These are phyloP conservation scores for Debaryomycetaceae sp. DNA, from an alignment of 1,139 yeast genomes.

Conservation along the genomic window DNA sequence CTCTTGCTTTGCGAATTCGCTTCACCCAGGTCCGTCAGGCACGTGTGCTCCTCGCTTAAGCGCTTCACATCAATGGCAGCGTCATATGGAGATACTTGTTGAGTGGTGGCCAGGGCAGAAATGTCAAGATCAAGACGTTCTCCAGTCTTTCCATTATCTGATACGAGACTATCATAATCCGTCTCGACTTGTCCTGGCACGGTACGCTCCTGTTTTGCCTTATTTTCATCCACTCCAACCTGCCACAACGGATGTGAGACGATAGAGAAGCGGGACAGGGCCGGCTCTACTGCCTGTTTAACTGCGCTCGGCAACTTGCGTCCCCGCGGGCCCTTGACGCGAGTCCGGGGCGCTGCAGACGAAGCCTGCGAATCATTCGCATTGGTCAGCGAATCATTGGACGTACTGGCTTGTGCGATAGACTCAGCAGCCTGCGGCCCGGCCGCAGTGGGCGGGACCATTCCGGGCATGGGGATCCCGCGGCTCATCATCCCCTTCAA, in stretches of 20 bases:
- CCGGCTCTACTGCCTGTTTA: conserved; percentile 25
- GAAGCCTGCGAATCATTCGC: background rate
- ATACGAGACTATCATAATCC: too few species aligned
- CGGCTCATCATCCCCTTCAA: conserved; percentile 47
- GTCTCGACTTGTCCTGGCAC: too few species aligned
- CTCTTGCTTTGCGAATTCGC: too few species aligned
- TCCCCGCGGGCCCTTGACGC: conserved; percentile 73
- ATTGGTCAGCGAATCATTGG: background rate
- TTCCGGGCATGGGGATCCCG: conserved; percentile 54
- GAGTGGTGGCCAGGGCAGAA: too few species aligned
- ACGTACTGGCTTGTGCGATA: too few species aligned
- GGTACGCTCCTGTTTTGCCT: background rate
- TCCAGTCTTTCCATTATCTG: too few species aligned
- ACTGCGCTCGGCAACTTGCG: conserved; percentile 62
- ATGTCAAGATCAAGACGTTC: too few species aligned
- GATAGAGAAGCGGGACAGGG: conserved; percentile 16
- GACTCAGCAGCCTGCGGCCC: conserved; percentile 4
- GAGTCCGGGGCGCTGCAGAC: conserved; percentile 4
- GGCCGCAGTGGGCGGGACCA: conserved; percentile 19
- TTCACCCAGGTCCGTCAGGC: too few species aligned
- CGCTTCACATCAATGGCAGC: too few species aligned
- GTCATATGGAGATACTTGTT: too few species aligned
- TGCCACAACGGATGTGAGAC: conserved; percentile 31
- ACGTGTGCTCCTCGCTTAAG: too few species aligned
- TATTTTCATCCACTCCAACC: conserved; percentile 3